These are phyloP conservation scores for Gigaspora rosea DNA, from an alignment of 192 early-diverging fungal genomes.

Conservation along the genomic window DNA sequence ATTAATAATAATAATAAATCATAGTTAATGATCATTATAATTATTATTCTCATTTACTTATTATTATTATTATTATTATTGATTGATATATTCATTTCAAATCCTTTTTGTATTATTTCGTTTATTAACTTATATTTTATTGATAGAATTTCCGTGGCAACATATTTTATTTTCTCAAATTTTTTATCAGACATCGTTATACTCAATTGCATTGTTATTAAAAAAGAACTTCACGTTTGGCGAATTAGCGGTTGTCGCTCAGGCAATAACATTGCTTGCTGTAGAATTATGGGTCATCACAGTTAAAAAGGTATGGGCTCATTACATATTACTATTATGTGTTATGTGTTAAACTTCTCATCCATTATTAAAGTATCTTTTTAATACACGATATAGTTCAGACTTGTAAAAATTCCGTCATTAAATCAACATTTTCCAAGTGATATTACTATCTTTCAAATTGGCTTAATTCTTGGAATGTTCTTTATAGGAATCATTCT, in stretches of 20 bases:
- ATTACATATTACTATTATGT: not conserved
- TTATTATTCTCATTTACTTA: too few relatives aligned
- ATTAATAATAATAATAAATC: not conserved
- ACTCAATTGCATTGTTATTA: conserved; percentile 41
- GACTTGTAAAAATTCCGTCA: conserved; percentile 35
- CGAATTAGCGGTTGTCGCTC: conserved; percentile 63
- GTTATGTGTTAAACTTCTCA: not conserved
- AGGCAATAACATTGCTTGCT: conserved; percentile 56
- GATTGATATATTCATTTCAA: too few relatives aligned
- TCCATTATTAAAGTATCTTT: not conserved
- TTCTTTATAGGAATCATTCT: conserved; percentile 61
- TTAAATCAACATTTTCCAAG: not conserved
- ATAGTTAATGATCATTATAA: too few relatives aligned
- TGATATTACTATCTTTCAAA: conserved; percentile 49
- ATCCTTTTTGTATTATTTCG: too few relatives aligned
- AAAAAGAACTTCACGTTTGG: conserved; percentile 66
- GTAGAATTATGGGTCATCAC: conserved; percentile 48
- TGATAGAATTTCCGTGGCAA: conserved; percentile 25
- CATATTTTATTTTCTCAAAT: conserved; percentile 34
- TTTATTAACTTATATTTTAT: conserved; percentile 3
- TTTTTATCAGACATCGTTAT: conserved; percentile 41
- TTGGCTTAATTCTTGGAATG: conserved; percentile 70
- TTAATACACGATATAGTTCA: conserved; percentile 31
- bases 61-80: too few relatives aligned
- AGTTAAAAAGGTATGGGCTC: conserved; percentile 39